Conservation (phyloP, 208 protist genomes). For the Leishmania arabica region DNA sequence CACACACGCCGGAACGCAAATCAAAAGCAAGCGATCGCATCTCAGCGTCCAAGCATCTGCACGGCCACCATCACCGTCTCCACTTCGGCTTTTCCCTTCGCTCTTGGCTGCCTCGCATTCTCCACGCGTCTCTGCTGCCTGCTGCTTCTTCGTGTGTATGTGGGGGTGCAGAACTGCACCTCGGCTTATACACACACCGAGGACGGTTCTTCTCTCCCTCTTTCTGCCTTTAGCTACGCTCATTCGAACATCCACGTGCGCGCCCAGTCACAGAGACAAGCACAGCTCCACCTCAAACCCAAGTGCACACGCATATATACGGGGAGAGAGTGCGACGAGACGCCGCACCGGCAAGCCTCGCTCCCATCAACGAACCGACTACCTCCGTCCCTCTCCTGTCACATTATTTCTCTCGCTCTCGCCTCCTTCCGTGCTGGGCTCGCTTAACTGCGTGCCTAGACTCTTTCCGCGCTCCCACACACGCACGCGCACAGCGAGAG, state of each 20-base stretch:
- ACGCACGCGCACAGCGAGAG: neutral
- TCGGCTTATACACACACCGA: neutral
- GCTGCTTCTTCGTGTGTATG: constrained; percentile 5
- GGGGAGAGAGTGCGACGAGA: too few relatives aligned
- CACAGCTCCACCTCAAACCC: too few relatives aligned
- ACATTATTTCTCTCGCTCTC: neutral
- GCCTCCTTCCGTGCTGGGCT: neutral
- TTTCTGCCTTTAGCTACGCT: neutral
- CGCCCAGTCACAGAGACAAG: too few relatives aligned
- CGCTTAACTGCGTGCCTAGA: neutral
- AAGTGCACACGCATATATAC: too few relatives aligned
- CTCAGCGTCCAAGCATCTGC: neutral
- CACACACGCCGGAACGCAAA: neutral
- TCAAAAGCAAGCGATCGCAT: neutral
- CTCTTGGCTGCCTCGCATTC: neutral
- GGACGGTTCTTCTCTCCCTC: neutral
- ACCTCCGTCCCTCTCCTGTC: neutral
- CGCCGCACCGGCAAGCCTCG: too few relatives aligned
- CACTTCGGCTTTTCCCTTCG: neutral
- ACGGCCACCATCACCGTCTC: neutral
- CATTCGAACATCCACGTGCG: too few relatives aligned
- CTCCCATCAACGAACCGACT: neutral
- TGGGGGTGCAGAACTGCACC: neutral
- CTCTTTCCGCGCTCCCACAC: neutral
- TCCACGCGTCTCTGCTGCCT: neutral